Percentiles rank a stretch among this genome's conserved stretches.
These are phyloP conservation scores for Thuja plicata DNA, from an alignment of 83 land plant species.

Conservation along the genomic window DNA sequence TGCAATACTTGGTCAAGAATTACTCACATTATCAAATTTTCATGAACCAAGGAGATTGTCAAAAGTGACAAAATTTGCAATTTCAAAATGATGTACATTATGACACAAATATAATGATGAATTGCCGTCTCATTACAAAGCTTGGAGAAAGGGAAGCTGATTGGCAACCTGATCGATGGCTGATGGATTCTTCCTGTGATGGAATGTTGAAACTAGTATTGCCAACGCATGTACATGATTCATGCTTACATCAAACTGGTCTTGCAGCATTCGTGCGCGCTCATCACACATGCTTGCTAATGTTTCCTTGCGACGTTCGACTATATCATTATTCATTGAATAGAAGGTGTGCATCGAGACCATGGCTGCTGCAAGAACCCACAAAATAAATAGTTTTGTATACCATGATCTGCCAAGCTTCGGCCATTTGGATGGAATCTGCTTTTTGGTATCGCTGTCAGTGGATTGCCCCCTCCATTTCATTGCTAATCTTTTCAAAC, in stretches of 20 bases:
- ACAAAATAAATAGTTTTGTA: conserved; percentile 33
- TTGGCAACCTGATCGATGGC: conserved; percentile 65
- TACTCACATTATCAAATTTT: neutral
- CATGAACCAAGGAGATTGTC: neutral
- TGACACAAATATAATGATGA: neutral
- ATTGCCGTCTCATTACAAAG: neutral
- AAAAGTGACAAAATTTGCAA: neutral
- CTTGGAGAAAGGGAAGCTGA: neutral
- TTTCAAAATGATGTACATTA: neutral
- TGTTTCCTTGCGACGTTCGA: conserved; percentile 47
- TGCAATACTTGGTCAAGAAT: neutral
- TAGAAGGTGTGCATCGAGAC: conserved; percentile 37
- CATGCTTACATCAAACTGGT: conserved; percentile 85
- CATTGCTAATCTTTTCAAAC: conserved; percentile 7
- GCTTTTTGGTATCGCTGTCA: neutral
- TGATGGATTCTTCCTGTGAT: conserved; percentile 74
- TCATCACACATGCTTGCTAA: conserved; percentile 89
- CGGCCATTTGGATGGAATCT: neutral
- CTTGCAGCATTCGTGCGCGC: conserved; percentile 88
- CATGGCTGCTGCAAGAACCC: conserved; percentile 38
- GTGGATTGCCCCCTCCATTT: conserved; percentile 20
- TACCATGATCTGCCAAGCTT: conserved; percentile 39
- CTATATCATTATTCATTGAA: conserved; percentile 31
- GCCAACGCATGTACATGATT: conserved; percentile 88
- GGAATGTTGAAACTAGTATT: conserved; percentile 73